These are phyloP conservation scores for Chaetomium fimeti DNA, from an alignment of 495 filamentous ascomycete genomes.

Conservation along the genomic window DNA sequence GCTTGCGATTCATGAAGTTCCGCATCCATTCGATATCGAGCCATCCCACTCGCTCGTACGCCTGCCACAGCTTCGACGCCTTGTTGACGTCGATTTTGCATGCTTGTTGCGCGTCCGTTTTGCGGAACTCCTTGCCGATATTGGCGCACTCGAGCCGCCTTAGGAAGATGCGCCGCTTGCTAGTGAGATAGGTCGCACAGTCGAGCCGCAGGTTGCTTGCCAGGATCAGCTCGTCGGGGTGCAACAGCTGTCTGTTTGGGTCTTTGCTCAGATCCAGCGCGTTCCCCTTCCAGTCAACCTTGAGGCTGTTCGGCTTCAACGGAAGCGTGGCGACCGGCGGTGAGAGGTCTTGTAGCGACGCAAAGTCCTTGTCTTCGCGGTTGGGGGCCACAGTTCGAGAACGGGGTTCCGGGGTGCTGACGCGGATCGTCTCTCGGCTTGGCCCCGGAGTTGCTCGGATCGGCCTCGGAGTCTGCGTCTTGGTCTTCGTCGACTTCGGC, in stretches of 20 bases:
- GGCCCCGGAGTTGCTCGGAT: constrained; percentile 32
- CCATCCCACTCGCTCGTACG: constrained; percentile 89
- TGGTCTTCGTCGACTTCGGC: constrained; percentile 31
- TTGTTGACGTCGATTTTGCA: constrained; percentile 99
- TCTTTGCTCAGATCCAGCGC: constrained; percentile 77
- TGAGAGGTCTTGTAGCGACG: constrained; percentile 72
- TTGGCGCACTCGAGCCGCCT: constrained; percentile 66
- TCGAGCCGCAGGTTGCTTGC: constrained; percentile 80
- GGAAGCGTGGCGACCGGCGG: constrained; percentile 68
- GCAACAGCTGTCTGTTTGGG: constrained; percentile 71
- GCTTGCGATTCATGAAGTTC: constrained; percentile 42
- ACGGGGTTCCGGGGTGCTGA: constrained; percentile 49
- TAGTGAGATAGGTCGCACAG: constrained; percentile 88
- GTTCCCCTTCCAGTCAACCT: constrained; percentile 85
- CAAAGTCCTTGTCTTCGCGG: constrained; percentile 84
- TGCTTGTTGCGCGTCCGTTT: constrained; percentile 95
- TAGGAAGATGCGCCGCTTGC: constrained; percentile 90
- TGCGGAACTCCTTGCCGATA: constrained; percentile 83
- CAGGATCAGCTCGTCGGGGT: constrained; percentile 73
- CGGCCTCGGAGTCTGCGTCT: constrained; percentile 33
- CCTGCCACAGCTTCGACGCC: constrained; percentile 91
- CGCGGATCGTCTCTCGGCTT: constrained; percentile 39
- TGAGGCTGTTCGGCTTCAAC: constrained; percentile 62
- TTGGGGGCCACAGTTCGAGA: constrained; percentile 50
- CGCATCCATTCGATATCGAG: constrained; percentile 64